These are phyloP conservation scores for Hyphopichia fennica DNA, from an alignment of 1,139 yeast species.

Conservation along the genomic window DNA sequence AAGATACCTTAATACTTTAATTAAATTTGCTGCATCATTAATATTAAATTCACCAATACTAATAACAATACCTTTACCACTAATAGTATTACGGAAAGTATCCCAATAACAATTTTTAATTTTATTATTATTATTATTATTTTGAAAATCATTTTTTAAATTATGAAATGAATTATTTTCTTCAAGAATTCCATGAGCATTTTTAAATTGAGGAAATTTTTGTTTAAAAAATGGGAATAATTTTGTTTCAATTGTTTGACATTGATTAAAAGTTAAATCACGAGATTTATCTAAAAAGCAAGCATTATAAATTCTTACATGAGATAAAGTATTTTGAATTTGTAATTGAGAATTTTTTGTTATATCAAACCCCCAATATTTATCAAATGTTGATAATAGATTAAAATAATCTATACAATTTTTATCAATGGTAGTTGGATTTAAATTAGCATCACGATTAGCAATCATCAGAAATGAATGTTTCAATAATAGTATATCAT, in stretches of 20 bases:
- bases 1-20: conserved; percentile 26
- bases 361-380: conserved; percentile 3
- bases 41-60: conserved; percentile 21
- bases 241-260: conserved; percentile 11
- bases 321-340: conserved; percentile 1
- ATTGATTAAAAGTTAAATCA: background rate
- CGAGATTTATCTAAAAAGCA: conserved; percentile 15
- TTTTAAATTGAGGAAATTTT: conserved; percentile 14
- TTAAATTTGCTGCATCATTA: conserved; percentile 21
- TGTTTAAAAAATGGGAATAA: conserved; percentile 20
- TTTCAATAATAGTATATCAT: background rate
- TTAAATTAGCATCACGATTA: background rate
- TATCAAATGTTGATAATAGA: background rate
- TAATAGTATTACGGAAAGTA: conserved; percentile 15
- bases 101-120: conserved; percentile 13
- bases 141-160: background rate
- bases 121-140: background rate
- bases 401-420: conserved; percentile 2
- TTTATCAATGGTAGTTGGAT: background rate
- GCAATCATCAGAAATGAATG: background rate
- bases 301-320: conserved; percentile 21
- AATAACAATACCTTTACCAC: conserved; percentile 28
- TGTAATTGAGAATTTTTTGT: background rate
- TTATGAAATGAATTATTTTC: too few relatives aligned
- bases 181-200: background rate